Percentiles rank a stretch among this genome's conserved stretches.
These are phyloP conservation scores for Nicotiana tomentosiformis DNA, from an alignment of 257 asterid species.

Conservation along the genomic window DNA sequence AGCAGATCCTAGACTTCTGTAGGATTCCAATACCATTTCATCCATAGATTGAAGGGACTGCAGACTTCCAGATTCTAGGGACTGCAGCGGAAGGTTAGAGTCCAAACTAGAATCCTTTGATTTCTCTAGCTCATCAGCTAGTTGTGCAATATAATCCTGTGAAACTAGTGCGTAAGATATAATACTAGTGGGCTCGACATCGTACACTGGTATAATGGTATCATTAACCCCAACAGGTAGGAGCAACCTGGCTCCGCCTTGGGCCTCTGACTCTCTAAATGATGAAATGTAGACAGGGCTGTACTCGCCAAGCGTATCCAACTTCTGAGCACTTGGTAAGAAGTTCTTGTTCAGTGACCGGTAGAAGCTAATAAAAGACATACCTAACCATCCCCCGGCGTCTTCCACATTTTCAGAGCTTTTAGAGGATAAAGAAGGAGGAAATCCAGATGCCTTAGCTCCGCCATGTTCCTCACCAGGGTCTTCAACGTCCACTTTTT, in stretches of 20 bases:
- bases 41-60: slow-evolving; percentile 57
- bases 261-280: slow-evolving; percentile 56
- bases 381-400: slow-evolving; percentile 55
- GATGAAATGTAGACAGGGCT: slow-evolving; percentile 69
- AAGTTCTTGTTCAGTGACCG: slow-evolving; percentile 60
- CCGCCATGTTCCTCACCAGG: slow-evolving; percentile 32
- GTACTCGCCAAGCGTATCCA: slow-evolving; percentile 53
- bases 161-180: slow-evolving; percentile 79
- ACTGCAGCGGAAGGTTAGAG: slow-evolving; percentile 33
- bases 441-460: slow-evolving; percentile 34
- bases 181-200: slow-evolving; percentile 92
- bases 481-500: slow-evolving; percentile 45
- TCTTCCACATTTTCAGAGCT: slow-evolving; percentile 52
- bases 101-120: slow-evolving; percentile 41
- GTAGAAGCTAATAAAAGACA: slow-evolving; percentile 69
- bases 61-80: slow-evolving; percentile 40
- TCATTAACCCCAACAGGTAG: slow-evolving; percentile 65
- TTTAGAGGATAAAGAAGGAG: slow-evolving; percentile 36
- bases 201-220: slow-evolving; percentile 72
- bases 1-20: slow-evolving; percentile 48
- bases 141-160: slow-evolving; percentile 46
- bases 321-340: slow-evolving; percentile 43
- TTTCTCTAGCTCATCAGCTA: slow-evolving; percentile 60
- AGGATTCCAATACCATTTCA: slow-evolving; percentile 54
- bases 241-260: slow-evolving; percentile 67